These are phyloP conservation scores for Trichoderma cornu-damae DNA, from an alignment of 2,329 filamentous ascomycete species.

Conservation along the genomic window DNA sequence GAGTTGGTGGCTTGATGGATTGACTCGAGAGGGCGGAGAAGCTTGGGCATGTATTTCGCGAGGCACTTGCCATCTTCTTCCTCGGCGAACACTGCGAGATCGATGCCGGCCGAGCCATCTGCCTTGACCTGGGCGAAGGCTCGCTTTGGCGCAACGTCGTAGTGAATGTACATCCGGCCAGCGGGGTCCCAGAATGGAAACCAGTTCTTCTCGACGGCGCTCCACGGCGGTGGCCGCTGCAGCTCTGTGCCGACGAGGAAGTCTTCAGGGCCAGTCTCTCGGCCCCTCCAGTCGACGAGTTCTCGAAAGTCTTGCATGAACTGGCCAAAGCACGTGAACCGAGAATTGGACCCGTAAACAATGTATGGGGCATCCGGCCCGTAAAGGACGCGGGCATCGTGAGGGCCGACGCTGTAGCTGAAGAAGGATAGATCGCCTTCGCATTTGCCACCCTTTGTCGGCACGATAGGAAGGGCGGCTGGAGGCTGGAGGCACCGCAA, in stretches of 20 bases:
- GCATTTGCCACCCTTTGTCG: conserved; percentile 43
- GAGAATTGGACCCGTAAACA: conserved; percentile 52
- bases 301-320: conserved; percentile 51
- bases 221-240: conserved; percentile 43
- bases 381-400: conserved; percentile 54
- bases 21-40: conserved; percentile 36
- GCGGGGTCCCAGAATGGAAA: conserved; percentile 55
- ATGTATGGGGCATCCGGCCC: conserved; percentile 47
- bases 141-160: conserved; percentile 47
- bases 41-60: conserved; percentile 40
- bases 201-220: conserved; percentile 55
- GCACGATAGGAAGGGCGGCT: conserved; percentile 40
- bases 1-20: conserved; percentile 59
- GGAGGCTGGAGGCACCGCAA: conserved; percentile 42
- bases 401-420: conserved; percentile 46
- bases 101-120: conserved; percentile 43
- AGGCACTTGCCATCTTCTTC: conserved; percentile 43
- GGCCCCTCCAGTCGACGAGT: conserved; percentile 41
- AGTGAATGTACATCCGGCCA: conserved; percentile 46
- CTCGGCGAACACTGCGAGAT: conserved; percentile 39
- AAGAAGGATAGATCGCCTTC: conserved; percentile 40
- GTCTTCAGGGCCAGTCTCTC: conserved; percentile 24
- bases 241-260: conserved; percentile 47
- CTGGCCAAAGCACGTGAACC: conserved; percentile 51
- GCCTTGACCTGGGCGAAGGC: conserved; percentile 42